Evolutionary conservation across 1,284 basidiomycete genomes (phyloP).

Genomic region (Pterulicium gracile): DNA sequence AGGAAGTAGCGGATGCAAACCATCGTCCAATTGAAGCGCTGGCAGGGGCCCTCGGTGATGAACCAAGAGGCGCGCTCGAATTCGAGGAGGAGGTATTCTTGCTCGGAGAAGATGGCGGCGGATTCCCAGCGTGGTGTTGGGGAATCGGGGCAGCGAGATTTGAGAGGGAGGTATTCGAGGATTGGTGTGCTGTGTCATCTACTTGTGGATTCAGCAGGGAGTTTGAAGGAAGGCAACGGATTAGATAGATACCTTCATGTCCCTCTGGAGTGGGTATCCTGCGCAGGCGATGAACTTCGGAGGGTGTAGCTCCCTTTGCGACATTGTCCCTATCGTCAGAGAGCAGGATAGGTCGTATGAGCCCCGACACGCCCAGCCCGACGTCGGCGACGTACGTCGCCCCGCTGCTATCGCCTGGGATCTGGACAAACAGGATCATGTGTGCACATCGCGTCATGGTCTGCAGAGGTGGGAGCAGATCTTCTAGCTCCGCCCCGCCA

Average conservation of each 20-base stretch:
- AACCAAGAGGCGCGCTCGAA: slow-evolving; percentile 19
- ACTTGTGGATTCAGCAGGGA: slow-evolving; percentile 8
- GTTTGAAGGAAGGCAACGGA: neutral
- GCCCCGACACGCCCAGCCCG: slow-evolving; percentile 21
- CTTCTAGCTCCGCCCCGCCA: slow-evolving; percentile 20
- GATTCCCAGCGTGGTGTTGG: slow-evolving; percentile 16
- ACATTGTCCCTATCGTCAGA: slow-evolving; percentile 17
- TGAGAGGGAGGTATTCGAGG: slow-evolving; percentile 16
- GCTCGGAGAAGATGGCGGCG: slow-evolving; percentile 24
- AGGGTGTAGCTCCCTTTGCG: slow-evolving; percentile 16
- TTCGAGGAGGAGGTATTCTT: slow-evolving; percentile 22
- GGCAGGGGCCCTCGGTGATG: slow-evolving; percentile 16
- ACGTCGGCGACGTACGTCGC: slow-evolving; percentile 27
- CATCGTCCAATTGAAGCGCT: slow-evolving; percentile 21
- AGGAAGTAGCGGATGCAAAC: slow-evolving; percentile 19
- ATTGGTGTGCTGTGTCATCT: slow-evolving; percentile 9
- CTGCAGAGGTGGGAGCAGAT: slow-evolving; percentile 6
- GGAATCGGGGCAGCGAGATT: neutral
- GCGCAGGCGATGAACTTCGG: slow-evolving; percentile 20
- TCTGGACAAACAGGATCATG: slow-evolving; percentile 28
- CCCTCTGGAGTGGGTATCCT: slow-evolving; percentile 14
- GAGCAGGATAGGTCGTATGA: slow-evolving; percentile 24
- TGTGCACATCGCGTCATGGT: slow-evolving; percentile 14
- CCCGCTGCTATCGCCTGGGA: slow-evolving; percentile 17
- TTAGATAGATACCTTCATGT: slow-evolving; percentile 15